These are phyloP conservation scores for Saraca asoca DNA, from an alignment of 331 rosid species.

Conservation along the genomic window DNA sequence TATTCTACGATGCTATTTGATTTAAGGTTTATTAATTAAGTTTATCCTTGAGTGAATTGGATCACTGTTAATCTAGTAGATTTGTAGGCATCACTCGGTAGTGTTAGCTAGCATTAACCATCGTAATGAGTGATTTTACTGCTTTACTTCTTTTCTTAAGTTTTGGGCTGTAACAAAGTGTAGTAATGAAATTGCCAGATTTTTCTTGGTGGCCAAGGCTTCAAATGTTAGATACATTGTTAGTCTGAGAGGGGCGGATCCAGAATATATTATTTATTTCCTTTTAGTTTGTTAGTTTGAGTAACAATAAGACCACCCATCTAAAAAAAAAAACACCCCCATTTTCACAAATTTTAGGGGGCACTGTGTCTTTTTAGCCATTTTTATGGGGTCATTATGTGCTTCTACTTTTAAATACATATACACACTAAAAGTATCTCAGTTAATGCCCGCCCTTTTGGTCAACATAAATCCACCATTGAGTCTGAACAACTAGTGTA, in stretches of 20 bases:
- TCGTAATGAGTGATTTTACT: conserved; percentile 23
- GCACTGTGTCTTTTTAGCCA: too few relatives aligned
- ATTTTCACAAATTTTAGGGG: too few relatives aligned
- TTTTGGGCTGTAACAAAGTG: neutral
- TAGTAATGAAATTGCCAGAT: conserved; percentile 19
- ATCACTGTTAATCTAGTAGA: neutral
- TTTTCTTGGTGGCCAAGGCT: conserved; percentile 28
- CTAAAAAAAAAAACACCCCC: too few relatives aligned
- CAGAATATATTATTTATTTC: too few relatives aligned
- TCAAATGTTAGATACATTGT: conserved; percentile 1
- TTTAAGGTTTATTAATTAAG: neutral
- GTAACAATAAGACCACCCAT: too few relatives aligned
- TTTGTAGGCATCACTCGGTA: neutral
- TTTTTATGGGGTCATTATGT: too few relatives aligned
- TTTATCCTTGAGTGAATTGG: neutral
- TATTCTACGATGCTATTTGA: neutral
- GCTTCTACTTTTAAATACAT: too few relatives aligned
- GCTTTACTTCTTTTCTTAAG: neutral
- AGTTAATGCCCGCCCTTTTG: too few relatives aligned
- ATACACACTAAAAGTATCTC: too few relatives aligned
- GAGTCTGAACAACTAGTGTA: conserved; percentile 5
- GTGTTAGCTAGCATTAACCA: conserved; percentile 5
- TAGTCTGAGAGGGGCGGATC: neutral
- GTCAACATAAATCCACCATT: too few relatives aligned
- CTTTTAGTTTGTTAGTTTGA: too few relatives aligned